A percentile compares a stretch with the other conserved stretches of the same genome.
phyloP scores from a whole-genome alignment of 179 eudicot genomes.

The Pouteria campechiana region DNA sequence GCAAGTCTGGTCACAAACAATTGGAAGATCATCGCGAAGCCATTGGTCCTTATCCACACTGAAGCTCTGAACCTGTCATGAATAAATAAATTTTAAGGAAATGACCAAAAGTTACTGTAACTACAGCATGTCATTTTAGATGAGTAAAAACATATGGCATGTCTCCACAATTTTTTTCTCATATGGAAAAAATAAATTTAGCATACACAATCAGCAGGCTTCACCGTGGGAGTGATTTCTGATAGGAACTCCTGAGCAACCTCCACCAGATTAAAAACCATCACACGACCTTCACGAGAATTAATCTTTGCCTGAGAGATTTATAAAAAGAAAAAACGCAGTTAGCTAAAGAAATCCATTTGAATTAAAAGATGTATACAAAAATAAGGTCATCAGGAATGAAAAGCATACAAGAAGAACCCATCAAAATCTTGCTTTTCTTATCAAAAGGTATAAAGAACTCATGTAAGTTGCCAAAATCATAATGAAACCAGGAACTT shows the following conservation, averaged over 20 bases:
- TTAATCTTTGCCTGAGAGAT: constrained; percentile 69
- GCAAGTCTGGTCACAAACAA: constrained; percentile 15
- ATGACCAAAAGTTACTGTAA: too few species aligned
- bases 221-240: constrained; percentile 59
- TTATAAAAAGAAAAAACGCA: neutral
- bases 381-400: neutral
- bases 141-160: too few species aligned
- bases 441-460: too few species aligned
- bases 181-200: too few species aligned
- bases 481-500: neutral
- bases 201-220: constrained; percentile 32
- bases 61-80: constrained; percentile 23
- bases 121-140: too few species aligned
- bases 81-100: constrained; percentile 11
- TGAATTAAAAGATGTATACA: neutral
- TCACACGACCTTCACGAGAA: constrained; percentile 98
- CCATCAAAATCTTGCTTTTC: too few species aligned
- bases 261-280: constrained; percentile 98
- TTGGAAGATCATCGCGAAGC: constrained; percentile 22
- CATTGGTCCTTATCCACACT: constrained; percentile 14
- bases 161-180: too few species aligned
- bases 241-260: constrained; percentile 99
- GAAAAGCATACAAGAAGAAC: neutral
- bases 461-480: neutral
- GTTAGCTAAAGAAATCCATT: neutral